Conservation (phyloP, 192 early-diverging fungal species). For the Gaertneriomyces semiglobifer region DNA sequence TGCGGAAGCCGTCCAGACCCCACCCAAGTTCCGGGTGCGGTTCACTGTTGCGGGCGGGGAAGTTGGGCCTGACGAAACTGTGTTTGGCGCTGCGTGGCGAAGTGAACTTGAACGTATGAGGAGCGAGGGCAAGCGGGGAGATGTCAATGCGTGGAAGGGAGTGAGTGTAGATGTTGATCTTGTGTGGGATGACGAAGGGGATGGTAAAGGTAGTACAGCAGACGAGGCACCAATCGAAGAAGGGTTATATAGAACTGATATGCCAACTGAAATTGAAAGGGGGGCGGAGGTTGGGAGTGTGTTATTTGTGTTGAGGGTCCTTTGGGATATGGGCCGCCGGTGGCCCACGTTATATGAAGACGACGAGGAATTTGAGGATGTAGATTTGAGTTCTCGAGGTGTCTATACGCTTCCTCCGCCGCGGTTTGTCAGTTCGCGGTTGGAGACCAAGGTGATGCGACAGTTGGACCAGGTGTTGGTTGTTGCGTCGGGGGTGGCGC, state of each 20-base stretch:
- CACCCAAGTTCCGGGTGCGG: slow-evolving; percentile 49
- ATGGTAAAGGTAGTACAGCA: background rate
- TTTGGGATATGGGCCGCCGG: slow-evolving; percentile 38
- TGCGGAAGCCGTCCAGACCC: slow-evolving; percentile 11
- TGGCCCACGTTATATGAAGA: slow-evolving; percentile 43
- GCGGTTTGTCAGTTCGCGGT: slow-evolving; percentile 73
- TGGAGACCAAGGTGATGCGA: slow-evolving; percentile 79
- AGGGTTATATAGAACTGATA: slow-evolving; percentile 16
- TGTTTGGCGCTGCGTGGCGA: slow-evolving; percentile 66
- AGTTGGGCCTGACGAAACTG: slow-evolving; percentile 47
- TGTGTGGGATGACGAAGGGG: background rate
- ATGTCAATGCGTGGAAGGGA: slow-evolving; percentile 57
- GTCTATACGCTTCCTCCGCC: slow-evolving; percentile 26
- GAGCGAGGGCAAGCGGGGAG: slow-evolving; percentile 12
- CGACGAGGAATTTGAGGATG: slow-evolving; percentile 17
- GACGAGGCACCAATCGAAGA: background rate
- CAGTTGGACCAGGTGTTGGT: slow-evolving; percentile 88
- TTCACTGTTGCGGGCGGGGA: slow-evolving; percentile 48
- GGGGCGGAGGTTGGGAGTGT: slow-evolving; percentile 20
- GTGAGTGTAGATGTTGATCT: slow-evolving; percentile 17
- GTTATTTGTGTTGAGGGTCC: slow-evolving; percentile 35
- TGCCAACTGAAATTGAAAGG: slow-evolving; percentile 20
- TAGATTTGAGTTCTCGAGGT: slow-evolving; percentile 1
- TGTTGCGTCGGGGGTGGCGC: slow-evolving; percentile 76
- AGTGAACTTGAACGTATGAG: slow-evolving; percentile 40